phyloP scores from a whole-genome alignment of 257 asterid genomes.

The Plectranthus barbatus region DNA sequence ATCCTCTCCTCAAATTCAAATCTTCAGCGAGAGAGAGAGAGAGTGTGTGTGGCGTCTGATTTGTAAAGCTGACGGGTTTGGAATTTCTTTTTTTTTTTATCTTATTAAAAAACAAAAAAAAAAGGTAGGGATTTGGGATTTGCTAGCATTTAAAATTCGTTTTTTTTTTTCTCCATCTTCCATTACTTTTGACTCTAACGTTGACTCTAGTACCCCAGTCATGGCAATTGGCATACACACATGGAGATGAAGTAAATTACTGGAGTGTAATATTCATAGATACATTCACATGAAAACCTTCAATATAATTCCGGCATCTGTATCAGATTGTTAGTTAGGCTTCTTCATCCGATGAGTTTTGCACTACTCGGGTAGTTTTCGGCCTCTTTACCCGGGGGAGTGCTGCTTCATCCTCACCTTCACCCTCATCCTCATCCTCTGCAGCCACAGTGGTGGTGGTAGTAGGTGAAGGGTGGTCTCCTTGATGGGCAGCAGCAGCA shows the following conservation, averaged over 20 bases:
- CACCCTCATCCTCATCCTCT: slow-evolving; percentile 46
- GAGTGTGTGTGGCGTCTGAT: slow-evolving; percentile 20
- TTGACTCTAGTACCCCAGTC: no score
- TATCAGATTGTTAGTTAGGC: slow-evolving; percentile 4
- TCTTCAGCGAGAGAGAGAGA: slow-evolving; percentile 10
- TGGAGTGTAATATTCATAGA: no score
- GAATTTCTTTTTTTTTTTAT: slow-evolving; percentile 14
- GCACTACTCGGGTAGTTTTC: slow-evolving; percentile 36
- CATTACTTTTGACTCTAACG: no score
- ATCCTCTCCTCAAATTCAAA: slow-evolving; percentile 5
- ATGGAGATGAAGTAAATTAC: no score
- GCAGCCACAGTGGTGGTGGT: slow-evolving; percentile 29
- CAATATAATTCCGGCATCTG: neutral
- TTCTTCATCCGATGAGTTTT: slow-evolving; percentile 64
- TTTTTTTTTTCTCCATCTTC: no score
- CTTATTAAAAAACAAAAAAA: no score
- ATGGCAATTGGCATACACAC: no score
- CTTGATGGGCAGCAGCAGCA: no score
- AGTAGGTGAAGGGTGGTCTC: slow-evolving; percentile 3
- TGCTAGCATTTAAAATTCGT: no score
- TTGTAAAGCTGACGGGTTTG: slow-evolving; percentile 24
- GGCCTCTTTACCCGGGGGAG: slow-evolving; percentile 38
- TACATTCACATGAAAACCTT: neutral
- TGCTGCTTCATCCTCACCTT: slow-evolving; percentile 31
- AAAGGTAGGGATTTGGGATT: no score